Evolutionary conservation across 768 basidiomycete species (phyloP).

Genomic region (Roridomyces roridus): DNA sequence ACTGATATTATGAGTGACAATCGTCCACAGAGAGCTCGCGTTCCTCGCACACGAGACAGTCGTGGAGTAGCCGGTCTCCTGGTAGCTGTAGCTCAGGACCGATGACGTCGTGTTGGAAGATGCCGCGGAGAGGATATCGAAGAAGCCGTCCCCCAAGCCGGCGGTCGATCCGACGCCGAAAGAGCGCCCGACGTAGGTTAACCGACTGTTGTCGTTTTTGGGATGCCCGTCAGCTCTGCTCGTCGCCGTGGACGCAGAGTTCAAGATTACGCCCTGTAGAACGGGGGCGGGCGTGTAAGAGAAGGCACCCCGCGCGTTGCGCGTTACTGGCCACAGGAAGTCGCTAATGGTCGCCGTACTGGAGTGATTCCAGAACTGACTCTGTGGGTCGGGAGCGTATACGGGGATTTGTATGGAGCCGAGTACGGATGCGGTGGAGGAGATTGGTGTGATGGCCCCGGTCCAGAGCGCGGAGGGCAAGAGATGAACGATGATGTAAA

Average conservation of each 20-base stretch:
- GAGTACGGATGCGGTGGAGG: too few species aligned
- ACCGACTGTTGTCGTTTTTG: neutral
- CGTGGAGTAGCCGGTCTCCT: conserved; percentile 1
- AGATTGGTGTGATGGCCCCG: neutral
- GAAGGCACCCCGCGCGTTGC: conserved; percentile 1
- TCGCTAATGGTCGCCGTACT: neutral
- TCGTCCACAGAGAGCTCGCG: neutral
- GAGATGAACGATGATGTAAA: neutral
- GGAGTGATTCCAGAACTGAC: neutral
- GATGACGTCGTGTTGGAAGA: neutral
- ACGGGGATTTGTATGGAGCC: neutral
- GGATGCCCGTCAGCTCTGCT: neutral
- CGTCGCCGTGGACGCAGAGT: neutral
- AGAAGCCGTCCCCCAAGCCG: neutral
- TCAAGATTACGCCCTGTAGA: neutral
- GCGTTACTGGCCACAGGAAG: neutral
- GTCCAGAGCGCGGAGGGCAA: neutral
- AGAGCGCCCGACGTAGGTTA: neutral
- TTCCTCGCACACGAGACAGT: neutral
- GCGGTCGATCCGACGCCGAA: conserved; percentile 1
- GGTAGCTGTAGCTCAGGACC: neutral
- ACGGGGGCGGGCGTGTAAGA: neutral
- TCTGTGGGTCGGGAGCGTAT: neutral
- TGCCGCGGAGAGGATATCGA: neutral
- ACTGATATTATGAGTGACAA: too few species aligned